Base-by-base conservation (phyloP, 2,329 filamentous ascomycete species). In the Chaetomiaceae sp. region DNA sequence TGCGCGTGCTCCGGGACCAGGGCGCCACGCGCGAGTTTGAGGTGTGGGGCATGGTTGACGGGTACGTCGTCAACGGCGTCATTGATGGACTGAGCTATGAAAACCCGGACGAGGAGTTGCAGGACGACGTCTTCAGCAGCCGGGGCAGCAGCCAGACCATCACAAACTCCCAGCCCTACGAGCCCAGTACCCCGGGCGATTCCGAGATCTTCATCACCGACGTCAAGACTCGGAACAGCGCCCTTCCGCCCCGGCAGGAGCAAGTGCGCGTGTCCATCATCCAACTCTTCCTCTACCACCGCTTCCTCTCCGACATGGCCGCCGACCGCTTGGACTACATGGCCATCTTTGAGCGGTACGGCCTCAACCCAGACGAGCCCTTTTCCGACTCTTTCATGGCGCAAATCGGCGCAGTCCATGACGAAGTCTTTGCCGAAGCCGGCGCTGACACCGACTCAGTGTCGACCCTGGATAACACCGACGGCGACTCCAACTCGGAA, bases 271-370 rank as follows among this genome's bases (percentile, higher is more conserved):
- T 89, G 0, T 89, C 91, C 0, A 83, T 86, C 62, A 85, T 96
- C 56, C 94, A 99, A 66, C 76, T 97, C 0, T 91, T 95, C 70
- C 75, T 97, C 0, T 99, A 97, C 66, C 91, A 92, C 60, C 84
- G 85, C 23, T 83, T 97, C 49, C 76, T 99, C n/a, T 82, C 84
- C 9, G 79, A 84, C 3, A 82, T 97, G 63, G 88, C 87, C 0
- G 78, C 82, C 0, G 85, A 85, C 46, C 78, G 79, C 7, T 77
- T 96, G 0, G 81, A 90, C 53, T 88, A 90, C 33, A 70, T 81
- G 19, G 71, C 76, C 0, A 75, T 97, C 1, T 84, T 92, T 54
- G 68, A 75, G 6, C 84, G 91, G 1, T 95, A 96, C 61, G 75
- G 77, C 0, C 74, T 96, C 7, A 77, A 89, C 27, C 70, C 82